phyloP scores from a whole-genome alignment of 169 alveolate species.

The Eimeria falciformis region DNA sequence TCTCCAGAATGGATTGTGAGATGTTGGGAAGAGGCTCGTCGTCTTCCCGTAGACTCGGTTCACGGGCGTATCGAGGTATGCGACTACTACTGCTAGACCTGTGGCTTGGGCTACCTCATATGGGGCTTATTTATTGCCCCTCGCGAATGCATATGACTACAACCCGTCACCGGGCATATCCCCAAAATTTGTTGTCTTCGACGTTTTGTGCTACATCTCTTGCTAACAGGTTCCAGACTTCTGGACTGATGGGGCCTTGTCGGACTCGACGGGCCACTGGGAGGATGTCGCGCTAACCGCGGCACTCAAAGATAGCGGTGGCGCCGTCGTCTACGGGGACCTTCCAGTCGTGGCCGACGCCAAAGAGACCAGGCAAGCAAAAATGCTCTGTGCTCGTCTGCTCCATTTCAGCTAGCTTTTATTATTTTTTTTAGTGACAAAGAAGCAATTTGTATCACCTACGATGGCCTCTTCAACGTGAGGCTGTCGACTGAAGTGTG shows the following conservation, averaged over 20 bases:
- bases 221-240: constrained; percentile 54
- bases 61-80: constrained; percentile 54
- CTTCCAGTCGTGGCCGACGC: constrained; percentile 37
- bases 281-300: constrained; percentile 61
- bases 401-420: too few species aligned
- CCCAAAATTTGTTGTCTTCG: too few species aligned
- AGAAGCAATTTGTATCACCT: too few species aligned
- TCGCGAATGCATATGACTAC: too few species aligned
- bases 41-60: constrained; percentile 38
- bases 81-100: background rate
- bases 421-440: too few species aligned
- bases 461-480: too few species aligned
- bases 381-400: too few species aligned
- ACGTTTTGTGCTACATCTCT: too few species aligned
- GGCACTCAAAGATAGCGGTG: constrained; percentile 66
- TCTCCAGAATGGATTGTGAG: constrained; percentile 45
- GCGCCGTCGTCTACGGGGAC: constrained; percentile 53
- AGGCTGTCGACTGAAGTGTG: too few species aligned
- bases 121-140: too few species aligned
- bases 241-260: constrained; percentile 35
- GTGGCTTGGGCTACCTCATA: too few species aligned
- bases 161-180: too few species aligned
- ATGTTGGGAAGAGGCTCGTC: constrained; percentile 71
- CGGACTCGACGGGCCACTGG: constrained; percentile 28
- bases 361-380: constrained; percentile 51